phyloP scores from a whole-genome alignment of 352 stramenopile species.

The Phytophthora fragariaefolia region DNA sequence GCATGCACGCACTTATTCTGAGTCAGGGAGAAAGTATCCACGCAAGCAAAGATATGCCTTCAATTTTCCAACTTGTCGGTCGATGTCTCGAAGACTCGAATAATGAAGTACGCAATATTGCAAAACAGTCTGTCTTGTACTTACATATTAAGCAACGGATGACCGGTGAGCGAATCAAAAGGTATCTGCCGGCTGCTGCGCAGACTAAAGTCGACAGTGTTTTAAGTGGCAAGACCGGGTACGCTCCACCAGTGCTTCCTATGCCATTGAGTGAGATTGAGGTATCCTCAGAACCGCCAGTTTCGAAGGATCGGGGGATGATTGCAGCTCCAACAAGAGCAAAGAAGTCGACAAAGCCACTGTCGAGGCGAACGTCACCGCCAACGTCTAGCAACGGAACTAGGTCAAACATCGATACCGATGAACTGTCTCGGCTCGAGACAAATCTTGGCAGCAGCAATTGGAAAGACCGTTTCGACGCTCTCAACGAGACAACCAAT shows the following conservation, averaged over 20 bases:
- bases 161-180: constrained; percentile 58
- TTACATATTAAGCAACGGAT: constrained; percentile 49
- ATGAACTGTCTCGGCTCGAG: constrained; percentile 48
- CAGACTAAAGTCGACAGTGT: constrained; percentile 62
- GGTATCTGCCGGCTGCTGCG: constrained; percentile 47
- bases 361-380: constrained; percentile 20
- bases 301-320: constrained; percentile 13
- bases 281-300: background rate
- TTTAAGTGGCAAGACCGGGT: constrained; percentile 35
- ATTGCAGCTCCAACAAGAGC: background rate
- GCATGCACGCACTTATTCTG: constrained; percentile 58
- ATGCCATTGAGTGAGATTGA: constrained; percentile 3
- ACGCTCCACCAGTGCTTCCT: constrained; percentile 23
- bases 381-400: constrained; percentile 25
- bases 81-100: constrained; percentile 77
- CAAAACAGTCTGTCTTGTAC: constrained; percentile 69
- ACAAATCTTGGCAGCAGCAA: constrained; percentile 71
- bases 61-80: constrained; percentile 55
- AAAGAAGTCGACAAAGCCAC: constrained; percentile 21
- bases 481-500: constrained; percentile 45
- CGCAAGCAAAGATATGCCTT: constrained; percentile 47
- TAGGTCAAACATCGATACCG: constrained; percentile 43
- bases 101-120: constrained; percentile 75
- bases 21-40: constrained; percentile 42
- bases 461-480: constrained; percentile 83